phyloP scores from a whole-genome alignment of 768 basidiomycete genomes.

The Filobasidium wieringae region DNA sequence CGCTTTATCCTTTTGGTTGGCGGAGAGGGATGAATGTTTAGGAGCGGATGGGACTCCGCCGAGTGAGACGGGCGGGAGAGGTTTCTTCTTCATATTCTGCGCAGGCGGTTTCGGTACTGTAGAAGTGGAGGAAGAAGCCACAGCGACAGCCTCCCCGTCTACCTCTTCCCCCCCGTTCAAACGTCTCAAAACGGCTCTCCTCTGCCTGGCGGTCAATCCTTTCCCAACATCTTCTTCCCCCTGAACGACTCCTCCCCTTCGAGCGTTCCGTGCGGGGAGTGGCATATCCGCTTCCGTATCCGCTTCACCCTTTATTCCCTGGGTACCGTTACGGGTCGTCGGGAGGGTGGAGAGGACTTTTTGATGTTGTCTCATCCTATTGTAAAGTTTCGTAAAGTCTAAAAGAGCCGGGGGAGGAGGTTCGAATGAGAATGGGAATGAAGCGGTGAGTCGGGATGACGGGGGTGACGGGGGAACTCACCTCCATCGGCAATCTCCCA shows the following conservation, averaged over 20 bases:
- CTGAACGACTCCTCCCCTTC: constrained; percentile 9
- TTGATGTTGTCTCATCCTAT: constrained; percentile 79
- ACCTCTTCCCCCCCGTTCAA: neutral
- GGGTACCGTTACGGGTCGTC: constrained; percentile 50
- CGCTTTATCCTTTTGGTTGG: constrained; percentile 86
- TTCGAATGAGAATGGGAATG: neutral
- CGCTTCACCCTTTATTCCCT: constrained; percentile 10
- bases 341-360: constrained; percentile 50
- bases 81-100: neutral
- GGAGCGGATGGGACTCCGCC: constrained; percentile 57
- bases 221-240: constrained; percentile 1
- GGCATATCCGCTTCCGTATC: constrained; percentile 34
- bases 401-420: constrained; percentile 5
- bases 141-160: neutral
- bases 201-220: neutral
- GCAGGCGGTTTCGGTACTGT: neutral
- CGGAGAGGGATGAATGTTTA: constrained; percentile 78
- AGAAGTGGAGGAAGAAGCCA: neutral
- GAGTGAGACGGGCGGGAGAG: constrained; percentile 2
- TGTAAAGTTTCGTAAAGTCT: constrained; percentile 99
- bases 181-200: neutral
- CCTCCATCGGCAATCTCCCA: constrained; percentile 39
- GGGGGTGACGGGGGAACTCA: neutral
- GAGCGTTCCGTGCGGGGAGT: constrained; percentile 45
- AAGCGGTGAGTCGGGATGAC: neutral